Evolutionary conservation across 2,329 filamentous ascomycete species (phyloP), one percentile per base, ranked within the genome.

Genomic region (Fusarium abutilonis): DNA sequence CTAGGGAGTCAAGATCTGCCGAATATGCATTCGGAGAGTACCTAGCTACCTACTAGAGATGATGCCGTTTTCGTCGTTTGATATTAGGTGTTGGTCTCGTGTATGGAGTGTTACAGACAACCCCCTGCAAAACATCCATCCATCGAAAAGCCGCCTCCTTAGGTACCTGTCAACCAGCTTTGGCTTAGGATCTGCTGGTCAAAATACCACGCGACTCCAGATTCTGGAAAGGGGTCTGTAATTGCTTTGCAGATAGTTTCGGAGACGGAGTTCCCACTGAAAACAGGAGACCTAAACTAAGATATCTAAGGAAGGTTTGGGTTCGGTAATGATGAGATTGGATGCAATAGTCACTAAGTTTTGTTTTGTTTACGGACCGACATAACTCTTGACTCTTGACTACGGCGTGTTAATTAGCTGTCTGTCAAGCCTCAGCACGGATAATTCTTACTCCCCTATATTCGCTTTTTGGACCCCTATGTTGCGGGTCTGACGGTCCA

Each of bases 401-500:
- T 14, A 5, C 14, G 14, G 31, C 14, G 13, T 10, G 14, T 32
- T 32, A 32, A 4, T 11, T 14, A 32, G 5, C 31, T 14, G 14
- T 29, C 10, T 9, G 19, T 21, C 48, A 28, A 11, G 21, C 34
- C 17, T 29, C 28, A 9, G 8, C 8, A 29, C 28, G 28, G 8
- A 29, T 29, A n/a, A 26, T 29, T 31, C 14, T 42, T 31, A 44
- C 36, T 52, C 44, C 43, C 50, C 41, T 52, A 45, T 56, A 41
- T 39, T 34, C 54, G 50, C 52, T 61, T 53, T 49, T 58, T 63
- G 65, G 55, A 69, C 66, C 63, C 63, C 61, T 67, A 64, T 57
- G 46, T 55, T 39, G 61, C 56, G 39, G 53, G 53, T 48, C 63
- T 51, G 56, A 51, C 54, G 43, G 49, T 53, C 51, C 52, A 51